Evolutionary conservation across 73 alveolate species (phyloP).

Genomic region (Paramecium tetraurelia): DNA sequence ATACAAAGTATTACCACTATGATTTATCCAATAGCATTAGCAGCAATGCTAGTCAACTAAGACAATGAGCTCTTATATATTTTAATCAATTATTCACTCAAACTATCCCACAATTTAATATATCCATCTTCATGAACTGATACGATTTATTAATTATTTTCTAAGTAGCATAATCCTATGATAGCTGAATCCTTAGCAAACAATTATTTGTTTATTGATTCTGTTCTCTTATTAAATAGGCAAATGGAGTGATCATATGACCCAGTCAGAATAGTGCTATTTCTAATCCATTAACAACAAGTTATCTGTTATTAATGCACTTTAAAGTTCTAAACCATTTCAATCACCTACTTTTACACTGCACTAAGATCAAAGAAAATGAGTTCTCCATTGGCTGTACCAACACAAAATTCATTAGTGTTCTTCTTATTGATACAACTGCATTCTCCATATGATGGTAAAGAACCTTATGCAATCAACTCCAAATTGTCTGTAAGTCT

Average conservation of each 20-base stretch:
- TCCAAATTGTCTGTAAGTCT: background rate
- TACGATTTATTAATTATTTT: background rate
- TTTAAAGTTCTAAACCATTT: background rate
- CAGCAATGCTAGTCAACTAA: background rate
- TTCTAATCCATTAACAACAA: background rate
- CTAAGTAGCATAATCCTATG: background rate
- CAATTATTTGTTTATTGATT: background rate
- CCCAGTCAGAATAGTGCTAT: background rate
- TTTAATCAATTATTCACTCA: background rate
- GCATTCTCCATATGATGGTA: constrained; percentile 35
- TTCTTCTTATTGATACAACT: background rate
- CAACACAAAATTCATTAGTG: constrained; percentile 25
- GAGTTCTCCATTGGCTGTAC: background rate
- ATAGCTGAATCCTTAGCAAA: constrained; percentile 23
- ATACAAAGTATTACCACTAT: background rate
- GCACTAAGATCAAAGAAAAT: background rate
- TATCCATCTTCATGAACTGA: constrained; percentile 46
- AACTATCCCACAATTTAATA: constrained; percentile 33
- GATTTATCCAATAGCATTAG: background rate
- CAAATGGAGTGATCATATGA: constrained; percentile 35
- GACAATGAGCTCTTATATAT: background rate
- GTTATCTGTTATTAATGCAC: constrained; percentile 12
- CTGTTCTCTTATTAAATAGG: background rate
- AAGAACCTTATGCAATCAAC: background rate
- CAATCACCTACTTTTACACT: background rate